Conservation (phyloP, 2,329 filamentous ascomycete species). For the Arachnomyces sp. region DNA sequence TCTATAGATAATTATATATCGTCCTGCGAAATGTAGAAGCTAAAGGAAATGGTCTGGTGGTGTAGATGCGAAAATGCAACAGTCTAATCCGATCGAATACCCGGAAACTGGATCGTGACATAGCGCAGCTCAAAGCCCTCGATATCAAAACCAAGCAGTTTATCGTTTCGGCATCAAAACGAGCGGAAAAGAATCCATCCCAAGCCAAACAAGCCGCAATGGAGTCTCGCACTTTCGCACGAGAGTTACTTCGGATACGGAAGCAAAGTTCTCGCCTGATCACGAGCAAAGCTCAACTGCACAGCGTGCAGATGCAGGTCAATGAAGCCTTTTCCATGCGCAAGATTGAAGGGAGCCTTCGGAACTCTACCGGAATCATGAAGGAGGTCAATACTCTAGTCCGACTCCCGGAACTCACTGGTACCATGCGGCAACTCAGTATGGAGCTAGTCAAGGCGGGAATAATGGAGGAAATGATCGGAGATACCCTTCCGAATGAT, state of each 20-base stretch:
- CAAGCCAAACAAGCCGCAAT: conserved; percentile 70
- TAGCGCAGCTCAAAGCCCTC: conserved; percentile 66
- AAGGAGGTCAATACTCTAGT: conserved; percentile 88
- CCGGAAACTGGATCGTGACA: conserved; percentile 91
- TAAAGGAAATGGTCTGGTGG: background rate
- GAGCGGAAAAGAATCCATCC: conserved; percentile 70
- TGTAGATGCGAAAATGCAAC: conserved; percentile 90
- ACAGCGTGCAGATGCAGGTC: conserved; percentile 94
- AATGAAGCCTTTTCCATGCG: conserved; percentile 91
- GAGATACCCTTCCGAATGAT: conserved; percentile 69
- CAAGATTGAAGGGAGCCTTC: conserved; percentile 90
- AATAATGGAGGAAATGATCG: conserved; percentile 96
- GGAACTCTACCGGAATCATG: conserved; percentile 85
- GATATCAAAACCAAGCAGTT: conserved; percentile 79
- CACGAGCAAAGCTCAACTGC: conserved; percentile 85
- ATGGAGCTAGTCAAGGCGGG: conserved; percentile 88
- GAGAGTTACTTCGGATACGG: conserved; percentile 76
- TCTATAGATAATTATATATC: background rate
- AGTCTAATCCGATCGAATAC: conserved; percentile 80
- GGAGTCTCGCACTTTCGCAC: conserved; percentile 81
- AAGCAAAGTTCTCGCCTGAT: conserved; percentile 66
- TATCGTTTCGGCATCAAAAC: conserved; percentile 74
- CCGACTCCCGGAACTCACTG: conserved; percentile 73
- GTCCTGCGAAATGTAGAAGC: too few relatives aligned
- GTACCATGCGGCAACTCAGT: conserved; percentile 81